Percentiles rank a stretch among this genome's conserved stretches.
These are phyloP conservation scores for Fistulina hepatica DNA, from an alignment of 1,284 basidiomycete genomes.

Conservation along the genomic window DNA sequence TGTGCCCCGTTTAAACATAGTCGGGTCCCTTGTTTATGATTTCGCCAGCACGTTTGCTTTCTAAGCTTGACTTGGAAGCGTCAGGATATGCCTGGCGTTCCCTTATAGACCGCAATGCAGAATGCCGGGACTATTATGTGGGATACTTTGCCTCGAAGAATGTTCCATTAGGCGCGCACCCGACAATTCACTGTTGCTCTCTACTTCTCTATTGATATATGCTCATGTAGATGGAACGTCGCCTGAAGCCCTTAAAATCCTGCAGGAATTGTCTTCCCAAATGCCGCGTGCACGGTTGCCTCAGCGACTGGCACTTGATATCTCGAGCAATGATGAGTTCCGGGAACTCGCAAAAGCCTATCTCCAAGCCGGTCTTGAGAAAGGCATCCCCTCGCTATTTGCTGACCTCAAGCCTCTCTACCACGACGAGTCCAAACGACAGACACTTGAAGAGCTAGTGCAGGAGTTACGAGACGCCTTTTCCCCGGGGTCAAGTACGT, in stretches of 20 bases:
- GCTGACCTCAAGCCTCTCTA: constrained; percentile 89
- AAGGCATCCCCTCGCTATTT: constrained; percentile 92
- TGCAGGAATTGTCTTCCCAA: constrained; percentile 50
- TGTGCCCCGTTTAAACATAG: constrained; percentile 23
- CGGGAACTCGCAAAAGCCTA: constrained; percentile 58
- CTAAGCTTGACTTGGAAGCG: constrained; percentile 54
- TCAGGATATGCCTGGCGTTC: constrained; percentile 72
- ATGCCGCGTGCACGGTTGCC: constrained; percentile 67
- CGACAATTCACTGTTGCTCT: background rate
- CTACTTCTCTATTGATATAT: background rate
- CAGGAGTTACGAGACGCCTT: constrained; percentile 36
- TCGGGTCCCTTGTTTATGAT: constrained; percentile 12
- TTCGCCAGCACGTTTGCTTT: constrained; percentile 56
- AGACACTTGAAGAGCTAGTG: constrained; percentile 62
- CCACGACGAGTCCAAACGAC: constrained; percentile 49
- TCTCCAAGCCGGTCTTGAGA: constrained; percentile 60
- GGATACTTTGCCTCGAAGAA: constrained; percentile 62
- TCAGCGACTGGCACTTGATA: constrained; percentile 56
- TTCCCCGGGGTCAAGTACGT: constrained; percentile 22
- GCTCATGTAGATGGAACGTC: constrained; percentile 35
- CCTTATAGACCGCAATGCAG: constrained; percentile 80
- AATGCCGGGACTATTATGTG: constrained; percentile 73
- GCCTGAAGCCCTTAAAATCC: constrained; percentile 42
- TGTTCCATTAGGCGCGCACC: constrained; percentile 49
- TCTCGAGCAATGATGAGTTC: constrained; percentile 48